A percentile compares a stretch with the other conserved stretches of the same genome.
phyloP scores from a whole-genome alignment of 345 rosid species.

The Salix purpurea region DNA sequence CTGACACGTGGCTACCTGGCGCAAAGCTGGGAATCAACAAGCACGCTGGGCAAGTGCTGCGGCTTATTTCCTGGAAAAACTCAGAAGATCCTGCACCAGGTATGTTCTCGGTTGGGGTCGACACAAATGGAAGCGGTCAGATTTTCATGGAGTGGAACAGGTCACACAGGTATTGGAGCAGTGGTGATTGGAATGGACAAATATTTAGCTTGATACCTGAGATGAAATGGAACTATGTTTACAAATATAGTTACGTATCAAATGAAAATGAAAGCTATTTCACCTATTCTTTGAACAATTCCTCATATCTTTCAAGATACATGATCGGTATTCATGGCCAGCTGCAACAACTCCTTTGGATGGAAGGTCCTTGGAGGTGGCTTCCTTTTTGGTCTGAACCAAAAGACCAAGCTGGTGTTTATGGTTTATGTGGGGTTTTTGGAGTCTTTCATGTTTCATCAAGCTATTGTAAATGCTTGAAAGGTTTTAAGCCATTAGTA shows the following conservation, averaged over 20 bases:
- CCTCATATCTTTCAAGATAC: not conserved
- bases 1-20: constrained; percentile 9
- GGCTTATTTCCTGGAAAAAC: constrained; percentile 20
- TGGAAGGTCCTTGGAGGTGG: constrained; percentile 9
- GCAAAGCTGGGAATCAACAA: constrained; percentile 17
- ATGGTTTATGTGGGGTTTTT: constrained; percentile 25
- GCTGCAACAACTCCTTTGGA: constrained; percentile 5
- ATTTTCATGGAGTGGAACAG: constrained; percentile 5
- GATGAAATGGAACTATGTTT: constrained; percentile 14
- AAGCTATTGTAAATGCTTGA: constrained; percentile 1
- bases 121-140: constrained; percentile 12
- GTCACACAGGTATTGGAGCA: constrained; percentile 5
- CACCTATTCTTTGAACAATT: constrained; percentile 22
- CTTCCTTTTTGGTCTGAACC: constrained; percentile 21
- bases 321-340: constrained; percentile 10
- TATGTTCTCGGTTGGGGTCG: constrained; percentile 14
- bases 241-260: constrained; percentile 7
- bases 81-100: constrained; percentile 30
- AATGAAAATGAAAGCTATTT: constrained; percentile 32
- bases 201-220: constrained; percentile 18
- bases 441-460: not conserved
- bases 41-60: not conserved
- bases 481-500: constrained; percentile 6
- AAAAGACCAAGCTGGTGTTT: not conserved
- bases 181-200: constrained; percentile 20